Evolutionary conservation across 2,329 filamentous ascomycete genomes (phyloP), one percentile per base, ranked within the genome.

Genomic region (Cryphonectria parasitica): DNA sequence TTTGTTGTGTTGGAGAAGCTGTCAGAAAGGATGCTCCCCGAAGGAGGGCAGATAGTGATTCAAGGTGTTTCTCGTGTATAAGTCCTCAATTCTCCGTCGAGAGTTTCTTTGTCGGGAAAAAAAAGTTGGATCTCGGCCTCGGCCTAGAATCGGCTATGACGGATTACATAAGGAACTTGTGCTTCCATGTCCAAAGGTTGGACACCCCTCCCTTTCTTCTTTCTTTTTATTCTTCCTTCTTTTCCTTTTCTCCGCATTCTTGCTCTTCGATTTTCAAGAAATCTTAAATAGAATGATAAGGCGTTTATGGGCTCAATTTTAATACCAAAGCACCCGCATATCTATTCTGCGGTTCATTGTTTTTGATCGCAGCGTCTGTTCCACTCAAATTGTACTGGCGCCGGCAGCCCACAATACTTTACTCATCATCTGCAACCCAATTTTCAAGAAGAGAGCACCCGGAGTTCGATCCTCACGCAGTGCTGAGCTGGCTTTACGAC

Each of bases 121-220:
- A 71, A 71, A 71, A 69, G 64, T 66, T 69, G 63, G 67, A 43
- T 69, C 63, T 45, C 62, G 70, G 63, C 54, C 54, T 71, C 67
- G 28, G 63, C 25, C 52, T 56, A 28, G 62, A 54, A 71, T 71
- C 69, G 70, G 70, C 31, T 19, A 31, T 8, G n/a, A 22, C 3
- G 10, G 13, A 11, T 71, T 71, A 71, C 61, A 41, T 71, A 71
- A 71, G 34, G 36, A 11, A 39, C 8, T 2, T 4, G 41, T 31
- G 25, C 15, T 31, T 17, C n/a, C 54, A 17, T 15, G 19, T n/a
- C 49, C 22, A 25, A 58, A 28, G 13, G 10, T 7, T 31, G 17
- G 4, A 13, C 56, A 19, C 31, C 56, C 56, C 19, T 15, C 31
- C 63, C 11, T 19, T 39, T n/a, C 15, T 13, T 19, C 19, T 31